Percentiles rank a stretch among this genome's conserved stretches.
Conservation (phyloP, 2,329 filamentous ascomycete genomes). For the Davidsoniella virescens region DNA sequence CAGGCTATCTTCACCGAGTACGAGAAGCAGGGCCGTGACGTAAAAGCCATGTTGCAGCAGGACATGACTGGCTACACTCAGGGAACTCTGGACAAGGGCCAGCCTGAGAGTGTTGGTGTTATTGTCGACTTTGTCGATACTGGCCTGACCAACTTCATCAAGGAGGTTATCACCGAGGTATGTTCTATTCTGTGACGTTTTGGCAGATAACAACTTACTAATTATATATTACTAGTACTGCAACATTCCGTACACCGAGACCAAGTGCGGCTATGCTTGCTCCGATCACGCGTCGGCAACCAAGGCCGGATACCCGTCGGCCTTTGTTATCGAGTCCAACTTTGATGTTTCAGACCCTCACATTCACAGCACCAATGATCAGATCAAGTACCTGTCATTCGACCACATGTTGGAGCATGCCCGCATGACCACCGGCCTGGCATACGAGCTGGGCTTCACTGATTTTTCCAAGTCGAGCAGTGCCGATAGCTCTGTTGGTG, state of each 20-base stretch:
- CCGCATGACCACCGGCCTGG: conserved; percentile 30
- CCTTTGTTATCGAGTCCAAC: conserved; percentile 46
- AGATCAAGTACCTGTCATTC: conserved; percentile 51
- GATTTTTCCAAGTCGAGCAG: conserved; percentile 33
- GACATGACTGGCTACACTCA: conserved; percentile 92
- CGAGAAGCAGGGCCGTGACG: conserved; percentile 51
- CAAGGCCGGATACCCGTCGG: conserved; percentile 48
- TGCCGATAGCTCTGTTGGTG: conserved; percentile 12
- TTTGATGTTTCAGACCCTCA: conserved; percentile 47
- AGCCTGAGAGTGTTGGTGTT: conserved; percentile 74
- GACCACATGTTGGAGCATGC: conserved; percentile 51
- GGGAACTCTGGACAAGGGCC: conserved; percentile 65
- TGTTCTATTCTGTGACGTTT: conserved; percentile 12
- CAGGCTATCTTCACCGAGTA: conserved; percentile 81
- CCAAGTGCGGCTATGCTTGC: conserved; percentile 77
- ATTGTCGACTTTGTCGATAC: conserved; percentile 84
- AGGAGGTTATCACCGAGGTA: conserved; percentile 60
- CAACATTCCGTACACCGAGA: conserved; percentile 70
- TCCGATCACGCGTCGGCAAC: conserved; percentile 56
- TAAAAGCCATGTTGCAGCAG: conserved; percentile 96
- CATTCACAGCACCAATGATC: conserved; percentile 60
- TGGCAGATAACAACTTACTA: neutral
- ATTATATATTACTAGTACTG: conserved; percentile 44
- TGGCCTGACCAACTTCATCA: conserved; percentile 75
- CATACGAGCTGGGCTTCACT: conserved; percentile 44